Evolutionary conservation across 441 rosid genomes (phyloP), one percentile per base, ranked within the genome.

Genomic region (Heliophila coronopifolia): DNA sequence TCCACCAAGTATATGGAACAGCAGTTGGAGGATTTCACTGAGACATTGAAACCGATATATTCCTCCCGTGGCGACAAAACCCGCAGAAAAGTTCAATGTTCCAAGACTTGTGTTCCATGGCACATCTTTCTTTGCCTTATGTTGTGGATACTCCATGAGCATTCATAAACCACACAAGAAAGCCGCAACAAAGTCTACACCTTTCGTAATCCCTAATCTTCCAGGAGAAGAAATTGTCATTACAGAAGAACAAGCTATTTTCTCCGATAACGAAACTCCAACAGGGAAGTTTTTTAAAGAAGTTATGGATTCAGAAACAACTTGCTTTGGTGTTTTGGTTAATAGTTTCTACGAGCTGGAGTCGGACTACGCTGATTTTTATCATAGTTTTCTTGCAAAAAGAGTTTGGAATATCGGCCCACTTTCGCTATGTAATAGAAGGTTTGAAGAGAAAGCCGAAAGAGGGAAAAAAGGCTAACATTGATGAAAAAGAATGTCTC

Each of bases 321-420:
- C 7, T 15, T 72, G 84, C 75, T 85, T 44, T 40, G 88, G 84
- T 10, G 65, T 69, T 24, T 31, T 82, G 23, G 54, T 80, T 56
- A 85, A 82, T 61, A 85, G 88, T 38, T 78, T 76, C 70, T 72
- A 80, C 16, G 88, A 83, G 66, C 77, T 83, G 1, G 91, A 80
- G 35, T 53, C 78, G 0, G 35, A 3, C 9, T 86, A 80, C 27
- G 79, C 70, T 15, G 83, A 77, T 60, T 59, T 68, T 54, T 80
- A 50, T 56, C 42, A 63, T 42, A 64, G 66, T 5, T 63, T 58
- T 41, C 38, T 78, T 9, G 78, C 78, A 5, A 73, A 64, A 46
- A 79, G 52, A 49, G 75, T 76, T 2, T 83, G 92, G 89, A 71
- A 70, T 49, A 52, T 86, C 0, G 92, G 85, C 30, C 83, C 89